These are phyloP conservation scores for Austropuccinia psidii DNA, from an alignment of 1,284 basidiomycete species.

Conservation along the genomic window DNA sequence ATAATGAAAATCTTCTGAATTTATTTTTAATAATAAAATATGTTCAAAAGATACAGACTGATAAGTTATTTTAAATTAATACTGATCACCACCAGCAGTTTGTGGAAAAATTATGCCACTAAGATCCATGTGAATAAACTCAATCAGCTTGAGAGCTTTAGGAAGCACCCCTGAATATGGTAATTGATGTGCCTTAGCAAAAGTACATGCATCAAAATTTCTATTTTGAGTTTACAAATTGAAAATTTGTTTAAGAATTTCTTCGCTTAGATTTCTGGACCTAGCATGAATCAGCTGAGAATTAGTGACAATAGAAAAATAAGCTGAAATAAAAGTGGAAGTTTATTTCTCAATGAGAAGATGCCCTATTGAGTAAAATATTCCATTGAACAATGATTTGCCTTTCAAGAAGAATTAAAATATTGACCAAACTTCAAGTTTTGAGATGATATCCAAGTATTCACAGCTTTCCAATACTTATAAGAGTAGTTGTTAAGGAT, in stretches of 20 bases:
- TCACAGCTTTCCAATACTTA: no score
- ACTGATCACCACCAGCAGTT: background rate
- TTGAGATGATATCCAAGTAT: background rate
- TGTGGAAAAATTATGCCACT: background rate
- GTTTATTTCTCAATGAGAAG: no score
- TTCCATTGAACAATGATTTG: no score
- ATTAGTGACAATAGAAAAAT: no score
- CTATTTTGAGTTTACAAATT: background rate
- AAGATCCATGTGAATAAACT: slow-evolving; percentile 2
- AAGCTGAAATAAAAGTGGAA: no score
- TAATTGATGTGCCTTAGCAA: background rate
- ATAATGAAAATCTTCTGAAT: background rate
- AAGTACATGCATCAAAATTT: background rate
- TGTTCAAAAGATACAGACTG: background rate
- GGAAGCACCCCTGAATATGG: background rate
- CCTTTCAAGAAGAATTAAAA: no score
- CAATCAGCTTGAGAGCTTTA: background rate
- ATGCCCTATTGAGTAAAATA: no score
- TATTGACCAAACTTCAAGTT: no score
- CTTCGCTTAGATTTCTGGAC: background rate
- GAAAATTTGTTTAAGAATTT: background rate
- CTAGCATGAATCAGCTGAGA: background rate
- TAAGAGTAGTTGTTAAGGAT: background rate
- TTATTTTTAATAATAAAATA: background rate
- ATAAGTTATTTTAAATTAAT: slow-evolving; percentile 8